phyloP scores from a whole-genome alignment of 208 protist species.

The Trypanosomatidae sp. region DNA sequence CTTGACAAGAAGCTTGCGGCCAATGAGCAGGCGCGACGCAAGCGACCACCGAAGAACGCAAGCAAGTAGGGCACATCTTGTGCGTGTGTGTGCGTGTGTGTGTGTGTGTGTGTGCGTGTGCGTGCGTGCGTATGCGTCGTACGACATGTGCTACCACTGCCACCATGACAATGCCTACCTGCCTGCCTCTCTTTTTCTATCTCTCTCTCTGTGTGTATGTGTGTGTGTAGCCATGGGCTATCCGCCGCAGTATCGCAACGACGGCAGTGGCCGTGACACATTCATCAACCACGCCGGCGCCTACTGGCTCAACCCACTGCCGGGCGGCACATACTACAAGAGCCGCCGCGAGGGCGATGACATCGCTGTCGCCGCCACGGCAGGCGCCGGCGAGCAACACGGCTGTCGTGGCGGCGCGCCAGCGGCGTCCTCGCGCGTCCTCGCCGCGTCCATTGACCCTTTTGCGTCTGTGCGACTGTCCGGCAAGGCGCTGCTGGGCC shows the following conservation, averaged over 20 bases:
- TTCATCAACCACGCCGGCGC: slow-evolving; percentile 70
- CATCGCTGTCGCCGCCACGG: too few species aligned
- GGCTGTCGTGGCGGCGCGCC: background rate
- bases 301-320: slow-evolving; percentile 74
- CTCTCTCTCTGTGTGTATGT: too few species aligned
- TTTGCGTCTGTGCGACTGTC: slow-evolving; percentile 6
- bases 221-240: background rate
- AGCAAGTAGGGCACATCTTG: background rate
- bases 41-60: slow-evolving; percentile 12
- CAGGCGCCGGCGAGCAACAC: slow-evolving; percentile 2
- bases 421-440: background rate
- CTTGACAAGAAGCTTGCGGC: slow-evolving; percentile 38
- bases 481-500: slow-evolving; percentile 28
- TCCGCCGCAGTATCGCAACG: slow-evolving; percentile 20
- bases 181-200: too few species aligned
- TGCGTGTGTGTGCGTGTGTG: too few species aligned
- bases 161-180: too few species aligned
- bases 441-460: slow-evolving; percentile 2
- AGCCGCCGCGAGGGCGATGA: too few species aligned
- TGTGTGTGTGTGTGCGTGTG: too few species aligned
- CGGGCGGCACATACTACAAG: slow-evolving; percentile 31
- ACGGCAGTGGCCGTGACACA: slow-evolving; percentile 52
- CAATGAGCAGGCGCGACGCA: slow-evolving; percentile 36
- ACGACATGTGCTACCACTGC: too few species aligned
- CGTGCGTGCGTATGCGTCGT: too few species aligned